These are phyloP conservation scores for Penicillium sp. DNA, from an alignment of 2,329 filamentous ascomycete species.

Conservation along the genomic window DNA sequence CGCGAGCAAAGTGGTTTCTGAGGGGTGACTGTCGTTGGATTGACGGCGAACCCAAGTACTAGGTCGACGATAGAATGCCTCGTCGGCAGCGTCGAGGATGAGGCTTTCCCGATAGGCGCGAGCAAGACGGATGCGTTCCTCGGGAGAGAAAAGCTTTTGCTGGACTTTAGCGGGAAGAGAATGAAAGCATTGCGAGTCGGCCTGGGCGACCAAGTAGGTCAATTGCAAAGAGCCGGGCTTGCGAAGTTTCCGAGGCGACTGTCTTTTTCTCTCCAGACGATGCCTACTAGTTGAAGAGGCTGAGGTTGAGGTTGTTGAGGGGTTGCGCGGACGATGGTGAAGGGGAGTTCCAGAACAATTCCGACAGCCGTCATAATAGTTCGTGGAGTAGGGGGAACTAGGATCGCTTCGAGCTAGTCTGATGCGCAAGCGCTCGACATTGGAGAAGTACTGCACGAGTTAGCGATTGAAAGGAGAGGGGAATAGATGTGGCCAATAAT, in stretches of 20 bases:
- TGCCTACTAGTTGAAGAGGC: slow-evolving; percentile 2
- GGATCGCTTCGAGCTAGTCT: slow-evolving; percentile 32
- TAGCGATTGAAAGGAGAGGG: slow-evolving; percentile 15
- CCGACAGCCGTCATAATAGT: slow-evolving; percentile 21
- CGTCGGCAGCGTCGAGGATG: slow-evolving; percentile 56
- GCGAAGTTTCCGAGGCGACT: slow-evolving; percentile 24
- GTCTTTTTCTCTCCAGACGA: slow-evolving; percentile 15
- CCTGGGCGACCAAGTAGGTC: slow-evolving; percentile 43
- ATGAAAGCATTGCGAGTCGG: slow-evolving; percentile 63
- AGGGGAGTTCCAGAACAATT: slow-evolving; percentile 13
- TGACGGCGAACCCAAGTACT: slow-evolving; percentile 28
- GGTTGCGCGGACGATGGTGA: slow-evolving; percentile 16
- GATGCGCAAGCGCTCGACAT: slow-evolving; percentile 37
- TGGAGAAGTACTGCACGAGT: slow-evolving; percentile 37
- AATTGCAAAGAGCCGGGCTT: slow-evolving; percentile 38
- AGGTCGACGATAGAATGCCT: slow-evolving; percentile 50
- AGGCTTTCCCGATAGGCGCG: slow-evolving; percentile 51
- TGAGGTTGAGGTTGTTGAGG: slow-evolving; percentile 8
- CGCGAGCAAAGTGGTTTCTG: slow-evolving; percentile 10
- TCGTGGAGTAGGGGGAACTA: slow-evolving; percentile 15
- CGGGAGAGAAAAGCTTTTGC: slow-evolving; percentile 62
- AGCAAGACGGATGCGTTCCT: slow-evolving; percentile 61
- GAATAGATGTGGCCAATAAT: slow-evolving; percentile 8
- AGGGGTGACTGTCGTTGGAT: slow-evolving; percentile 22
- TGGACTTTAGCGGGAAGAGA: slow-evolving; percentile 68